A percentile compares a stretch with the other conserved stretches of the same genome.
Evolutionary conservation across 305 asterid genomes (phyloP).

Genomic region (Solanum hybrid): DNA sequence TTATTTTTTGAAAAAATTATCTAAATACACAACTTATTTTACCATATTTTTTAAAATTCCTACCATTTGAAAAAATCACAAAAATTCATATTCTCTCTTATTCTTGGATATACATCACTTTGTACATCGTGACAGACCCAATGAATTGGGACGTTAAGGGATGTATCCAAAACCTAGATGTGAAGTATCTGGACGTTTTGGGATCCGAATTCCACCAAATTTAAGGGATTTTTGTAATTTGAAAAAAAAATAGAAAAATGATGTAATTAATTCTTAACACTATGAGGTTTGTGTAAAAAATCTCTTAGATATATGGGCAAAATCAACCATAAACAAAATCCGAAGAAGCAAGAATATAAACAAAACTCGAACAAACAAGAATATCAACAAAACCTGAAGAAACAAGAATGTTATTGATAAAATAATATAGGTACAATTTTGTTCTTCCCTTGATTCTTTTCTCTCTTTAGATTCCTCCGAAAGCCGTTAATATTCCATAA

Average conservation of each 20-base stretch:
- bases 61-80: background rate
- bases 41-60: background rate
- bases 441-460: background rate
- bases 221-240: no score
- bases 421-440: background rate
- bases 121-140: background rate
- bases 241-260: no score
- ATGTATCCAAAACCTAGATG: no score
- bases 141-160: background rate
- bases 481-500: background rate
- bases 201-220: background rate
- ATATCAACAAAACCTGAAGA: no score
- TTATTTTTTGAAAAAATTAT: no score
- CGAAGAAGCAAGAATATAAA: background rate
- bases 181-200: background rate
- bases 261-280: background rate
- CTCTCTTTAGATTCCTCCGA: no score
- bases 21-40: background rate
- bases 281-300: background rate
- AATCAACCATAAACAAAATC: background rate
- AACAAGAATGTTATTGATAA: background rate
- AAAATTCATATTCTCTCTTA: no score
- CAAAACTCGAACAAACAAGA: background rate
- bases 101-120: background rate
- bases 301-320: background rate